phyloP scores from a whole-genome alignment of 202 grass and related monocot species.

The Zizania palustris region DNA sequence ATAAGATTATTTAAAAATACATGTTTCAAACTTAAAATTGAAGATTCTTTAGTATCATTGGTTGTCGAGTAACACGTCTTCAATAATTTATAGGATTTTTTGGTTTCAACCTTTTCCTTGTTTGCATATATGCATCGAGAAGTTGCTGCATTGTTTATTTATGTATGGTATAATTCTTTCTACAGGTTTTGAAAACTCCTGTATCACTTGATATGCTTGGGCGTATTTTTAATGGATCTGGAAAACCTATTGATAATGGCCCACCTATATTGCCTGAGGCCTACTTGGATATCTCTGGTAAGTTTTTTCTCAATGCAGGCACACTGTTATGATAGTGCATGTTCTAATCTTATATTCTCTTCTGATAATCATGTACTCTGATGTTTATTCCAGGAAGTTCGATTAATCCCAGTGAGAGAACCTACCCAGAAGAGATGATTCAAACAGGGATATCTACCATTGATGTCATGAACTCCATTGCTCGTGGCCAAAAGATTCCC shows the following conservation, averaged over 20 bases:
- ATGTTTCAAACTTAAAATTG: background rate
- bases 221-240: constrained; percentile 99
- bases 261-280: constrained; percentile 94
- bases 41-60: background rate
- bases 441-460: constrained; percentile 99
- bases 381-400: constrained; percentile 81
- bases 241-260: constrained; percentile 98
- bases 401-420: constrained; percentile 99
- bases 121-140: constrained; percentile 22
- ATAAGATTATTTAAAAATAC: background rate
- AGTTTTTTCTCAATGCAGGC: constrained; percentile 39
- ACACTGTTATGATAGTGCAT: constrained; percentile 18
- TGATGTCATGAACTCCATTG: constrained; percentile 99
- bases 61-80: background rate
- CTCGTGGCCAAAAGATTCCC: constrained; percentile 99
- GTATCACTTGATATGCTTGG: constrained; percentile 99
- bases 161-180: constrained; percentile 3
- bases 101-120: background rate
- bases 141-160: background rate
- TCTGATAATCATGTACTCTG: constrained; percentile 25
- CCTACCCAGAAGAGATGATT: constrained; percentile 99
- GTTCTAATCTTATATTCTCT: constrained; percentile 12
- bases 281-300: constrained; percentile 99
- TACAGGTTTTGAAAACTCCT: constrained; percentile 95
- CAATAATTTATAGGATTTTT: background rate